phyloP scores from a whole-genome alignment of 2,329 filamentous ascomycete species.

The Colletotrichum shisoi region DNA sequence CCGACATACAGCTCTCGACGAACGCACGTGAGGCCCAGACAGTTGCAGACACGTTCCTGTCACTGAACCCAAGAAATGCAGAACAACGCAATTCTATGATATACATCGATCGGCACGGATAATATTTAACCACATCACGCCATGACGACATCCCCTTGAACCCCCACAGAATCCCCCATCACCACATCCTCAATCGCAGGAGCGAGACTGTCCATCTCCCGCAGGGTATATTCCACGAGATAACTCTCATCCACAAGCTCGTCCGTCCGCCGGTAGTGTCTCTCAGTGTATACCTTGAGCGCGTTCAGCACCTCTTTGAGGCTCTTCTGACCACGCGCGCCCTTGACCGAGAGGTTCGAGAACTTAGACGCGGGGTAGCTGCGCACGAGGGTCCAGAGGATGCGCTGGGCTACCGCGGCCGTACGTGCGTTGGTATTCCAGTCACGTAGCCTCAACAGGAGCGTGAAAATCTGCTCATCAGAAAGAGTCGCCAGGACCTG shows the following conservation, averaged over 20 bases:
- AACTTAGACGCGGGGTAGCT: constrained; percentile 82
- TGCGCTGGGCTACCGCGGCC: constrained; percentile 82
- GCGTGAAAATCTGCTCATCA: constrained; percentile 83
- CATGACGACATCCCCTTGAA: constrained; percentile 55
- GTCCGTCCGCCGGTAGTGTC: constrained; percentile 89
- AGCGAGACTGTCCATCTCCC: constrained; percentile 84
- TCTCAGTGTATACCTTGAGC: constrained; percentile 88
- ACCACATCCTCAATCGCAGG: constrained; percentile 51
- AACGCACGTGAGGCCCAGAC: not conserved
- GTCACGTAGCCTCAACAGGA: constrained; percentile 84
- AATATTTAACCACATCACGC: constrained; percentile 29
- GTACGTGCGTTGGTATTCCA: constrained; percentile 98
- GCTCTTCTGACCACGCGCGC: constrained; percentile 67
- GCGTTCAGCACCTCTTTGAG: constrained; percentile 86
- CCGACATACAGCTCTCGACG: not conserved
- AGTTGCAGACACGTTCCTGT: not conserved
- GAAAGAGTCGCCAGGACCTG: constrained; percentile 80
- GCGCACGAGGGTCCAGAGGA: constrained; percentile 80
- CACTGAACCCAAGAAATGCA: not conserved
- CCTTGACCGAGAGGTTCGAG: constrained; percentile 71
- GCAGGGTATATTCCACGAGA: constrained; percentile 88
- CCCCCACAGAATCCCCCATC: constrained; percentile 51
- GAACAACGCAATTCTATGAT: not conserved
- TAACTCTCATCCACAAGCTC: constrained; percentile 94
- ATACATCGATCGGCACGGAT: not conserved